These are phyloP conservation scores for Termitomyces sp. DNA, from an alignment of 768 basidiomycete genomes.

Conservation along the genomic window DNA sequence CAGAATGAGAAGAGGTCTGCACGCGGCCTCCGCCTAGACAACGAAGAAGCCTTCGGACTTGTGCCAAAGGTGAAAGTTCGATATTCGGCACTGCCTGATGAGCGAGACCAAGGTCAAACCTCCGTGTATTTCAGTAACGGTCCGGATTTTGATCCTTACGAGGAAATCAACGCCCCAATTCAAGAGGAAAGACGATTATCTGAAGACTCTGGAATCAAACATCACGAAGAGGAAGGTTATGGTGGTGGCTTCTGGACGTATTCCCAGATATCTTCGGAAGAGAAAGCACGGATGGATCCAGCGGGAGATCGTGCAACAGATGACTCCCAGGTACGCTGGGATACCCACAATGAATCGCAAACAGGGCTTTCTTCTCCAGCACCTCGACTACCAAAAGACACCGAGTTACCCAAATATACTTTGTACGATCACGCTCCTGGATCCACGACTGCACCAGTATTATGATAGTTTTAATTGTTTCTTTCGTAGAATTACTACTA, in stretches of 20 bases:
- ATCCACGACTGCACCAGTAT: not conserved
- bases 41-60: constrained; percentile 30
- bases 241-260: constrained; percentile 32
- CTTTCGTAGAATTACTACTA: not conserved
- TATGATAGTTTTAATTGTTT: not conserved
- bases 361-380: constrained; percentile 1
- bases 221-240: constrained; percentile 24
- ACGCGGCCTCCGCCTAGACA: constrained; percentile 28
- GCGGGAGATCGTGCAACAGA: constrained; percentile 2
- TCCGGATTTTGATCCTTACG: constrained; percentile 36
- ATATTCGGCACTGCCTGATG: constrained; percentile 21
- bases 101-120: constrained; percentile 3
- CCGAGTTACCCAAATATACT: constrained; percentile 15
- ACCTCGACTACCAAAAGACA: constrained; percentile 3
- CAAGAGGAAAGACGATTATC: constrained; percentile 4
- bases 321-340: not conserved
- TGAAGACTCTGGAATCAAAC: constrained; percentile 6
- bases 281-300: constrained; percentile 20
- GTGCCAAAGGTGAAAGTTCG: constrained; percentile 19
- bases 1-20: constrained; percentile 41
- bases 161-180: constrained; percentile 18
- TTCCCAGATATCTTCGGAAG: constrained; percentile 24
- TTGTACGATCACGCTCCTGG: constrained; percentile 1
- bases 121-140: constrained; percentile 9
- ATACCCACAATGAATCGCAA: not conserved